Conservation (phyloP, 2,329 filamentous ascomycete species). For the Xylariomycetidae sp. region DNA sequence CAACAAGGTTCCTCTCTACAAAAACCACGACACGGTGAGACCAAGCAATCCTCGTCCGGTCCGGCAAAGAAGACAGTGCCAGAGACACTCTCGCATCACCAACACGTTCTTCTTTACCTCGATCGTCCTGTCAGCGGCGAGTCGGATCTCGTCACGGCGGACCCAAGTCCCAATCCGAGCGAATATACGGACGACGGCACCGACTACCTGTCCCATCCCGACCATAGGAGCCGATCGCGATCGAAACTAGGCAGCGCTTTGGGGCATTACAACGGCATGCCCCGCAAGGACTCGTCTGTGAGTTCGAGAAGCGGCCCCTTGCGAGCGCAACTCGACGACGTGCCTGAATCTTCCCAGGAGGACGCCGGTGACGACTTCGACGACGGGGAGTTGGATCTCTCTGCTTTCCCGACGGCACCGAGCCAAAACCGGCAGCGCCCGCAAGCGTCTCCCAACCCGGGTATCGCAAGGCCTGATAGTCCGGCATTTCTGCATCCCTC, state of each 20-base stretch:
- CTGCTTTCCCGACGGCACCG: conserved; percentile 6
- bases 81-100: conserved; percentile 14
- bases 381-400: conserved; percentile 4
- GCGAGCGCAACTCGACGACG: conserved; percentile 12
- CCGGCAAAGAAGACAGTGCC: not conserved
- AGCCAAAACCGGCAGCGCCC: conserved; percentile 11
- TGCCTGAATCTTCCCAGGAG: conserved; percentile 9
- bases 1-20: conserved; percentile 8
- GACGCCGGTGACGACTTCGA: conserved; percentile 8
- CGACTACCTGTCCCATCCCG: conserved; percentile 15
- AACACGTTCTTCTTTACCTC: conserved; percentile 27
- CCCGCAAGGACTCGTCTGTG: conserved; percentile 14
- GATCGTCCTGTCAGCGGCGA: conserved; percentile 22
- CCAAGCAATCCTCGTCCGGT: not conserved
- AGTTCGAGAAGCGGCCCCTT: too few relatives aligned
- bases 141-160: conserved; percentile 19
- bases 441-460: conserved; percentile 7
- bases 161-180: conserved; percentile 28
- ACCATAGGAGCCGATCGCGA: conserved; percentile 16
- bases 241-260: conserved; percentile 10
- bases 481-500: conserved; percentile 12
- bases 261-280: conserved; percentile 3
- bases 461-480: not conserved
- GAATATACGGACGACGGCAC: conserved; percentile 15
- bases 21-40: conserved; percentile 8